These are phyloP conservation scores for Ogataea glucozyma DNA, from an alignment of 805 yeast species.

Conservation along the genomic window DNA sequence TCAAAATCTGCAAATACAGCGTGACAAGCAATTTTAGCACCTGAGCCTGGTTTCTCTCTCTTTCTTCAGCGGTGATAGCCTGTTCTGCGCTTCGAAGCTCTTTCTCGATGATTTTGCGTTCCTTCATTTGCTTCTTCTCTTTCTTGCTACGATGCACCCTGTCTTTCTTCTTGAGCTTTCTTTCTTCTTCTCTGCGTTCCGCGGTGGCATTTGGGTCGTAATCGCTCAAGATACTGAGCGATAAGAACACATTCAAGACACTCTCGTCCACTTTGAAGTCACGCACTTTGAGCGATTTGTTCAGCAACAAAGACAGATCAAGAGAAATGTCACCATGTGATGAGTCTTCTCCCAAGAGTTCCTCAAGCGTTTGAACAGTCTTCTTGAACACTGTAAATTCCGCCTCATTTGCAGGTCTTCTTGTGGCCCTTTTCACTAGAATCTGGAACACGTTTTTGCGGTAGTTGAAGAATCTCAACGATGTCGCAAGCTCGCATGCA, in stretches of 20 bases:
- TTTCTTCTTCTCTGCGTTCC: slow-evolving; percentile 44
- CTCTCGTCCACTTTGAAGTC: slow-evolving; percentile 82
- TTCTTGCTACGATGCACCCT: slow-evolving; percentile 89
- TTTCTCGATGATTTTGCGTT: slow-evolving; percentile 81
- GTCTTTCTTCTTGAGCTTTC: slow-evolving; percentile 76
- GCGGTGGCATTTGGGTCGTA: slow-evolving; percentile 66
- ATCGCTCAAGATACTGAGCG: slow-evolving; percentile 65
- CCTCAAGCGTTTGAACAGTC: slow-evolving; percentile 66
- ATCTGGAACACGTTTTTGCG: slow-evolving; percentile 72
- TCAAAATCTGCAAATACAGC: slow-evolving; percentile 75
- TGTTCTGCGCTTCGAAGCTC: slow-evolving; percentile 87
- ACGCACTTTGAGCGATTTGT: slow-evolving; percentile 71
- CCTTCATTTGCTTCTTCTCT: slow-evolving; percentile 85
- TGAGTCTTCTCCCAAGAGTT: slow-evolving; percentile 71
- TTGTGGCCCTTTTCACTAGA: slow-evolving; percentile 63
- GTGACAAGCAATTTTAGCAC: slow-evolving; percentile 71
- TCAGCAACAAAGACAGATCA: slow-evolving; percentile 67
- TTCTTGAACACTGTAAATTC: slow-evolving; percentile 53
- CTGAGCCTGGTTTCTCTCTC: slow-evolving; percentile 83
- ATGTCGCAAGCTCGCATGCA: slow-evolving; percentile 70
- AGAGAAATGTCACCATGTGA: slow-evolving; percentile 78
- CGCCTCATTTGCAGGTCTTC: slow-evolving; percentile 52
- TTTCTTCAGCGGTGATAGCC: slow-evolving; percentile 81
- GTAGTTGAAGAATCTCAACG: slow-evolving; percentile 78
- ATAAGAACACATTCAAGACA: slow-evolving; percentile 69